Evolutionary conservation across 1,284 basidiomycete species (phyloP), one percentile per base, ranked within the genome.

Genomic region (Tremellales sp.): DNA sequence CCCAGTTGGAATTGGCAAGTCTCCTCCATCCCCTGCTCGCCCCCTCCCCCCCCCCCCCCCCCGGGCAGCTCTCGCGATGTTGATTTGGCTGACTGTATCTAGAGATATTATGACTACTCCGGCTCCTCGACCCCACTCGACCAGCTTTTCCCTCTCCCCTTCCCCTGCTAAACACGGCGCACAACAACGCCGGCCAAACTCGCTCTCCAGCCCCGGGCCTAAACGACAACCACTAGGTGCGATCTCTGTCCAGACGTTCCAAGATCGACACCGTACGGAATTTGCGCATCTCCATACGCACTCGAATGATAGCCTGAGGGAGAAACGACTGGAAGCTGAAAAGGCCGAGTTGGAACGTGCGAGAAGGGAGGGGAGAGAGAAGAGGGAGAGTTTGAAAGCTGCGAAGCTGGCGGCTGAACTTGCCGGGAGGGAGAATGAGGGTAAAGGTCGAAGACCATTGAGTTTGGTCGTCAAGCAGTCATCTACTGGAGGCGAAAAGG

Each of bases 331-430:
- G 21, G 45, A 56, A 25, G 26, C 25, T 22, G 46, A 51, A 24
- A 45, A 58, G 12, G 46, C 40, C 8, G 45, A 48, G 13, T 45
- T 70, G 19, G 62, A 66, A 45, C 54, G 57, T 40, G 58, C 48
- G 3, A 46, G 53, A 40, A 40, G 53, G 40, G 22, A 51, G 12
- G 61, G 61, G 4, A 42, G 59, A 24, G 49, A 48, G 29, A 58
- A 56, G 47, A 25, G 62, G 24, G 45, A 56, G 45, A 56, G 50
- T 22, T 27, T 60, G 47, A 37, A 48, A 6, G 12, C 44, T 17
- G 21, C 19, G 13, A 26, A 15, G 24, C 27, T 15, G 3, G 17
- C 17, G 41, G 26, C 22, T 39, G 22, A 12, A 25, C 22, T 12
- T n/a, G 26, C 7, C 13, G 22, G 40, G 11, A 22, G 10, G 35